These are phyloP conservation scores for Fusarium ramigenum DNA, from an alignment of 2,329 filamentous ascomycete species.

Conservation along the genomic window DNA sequence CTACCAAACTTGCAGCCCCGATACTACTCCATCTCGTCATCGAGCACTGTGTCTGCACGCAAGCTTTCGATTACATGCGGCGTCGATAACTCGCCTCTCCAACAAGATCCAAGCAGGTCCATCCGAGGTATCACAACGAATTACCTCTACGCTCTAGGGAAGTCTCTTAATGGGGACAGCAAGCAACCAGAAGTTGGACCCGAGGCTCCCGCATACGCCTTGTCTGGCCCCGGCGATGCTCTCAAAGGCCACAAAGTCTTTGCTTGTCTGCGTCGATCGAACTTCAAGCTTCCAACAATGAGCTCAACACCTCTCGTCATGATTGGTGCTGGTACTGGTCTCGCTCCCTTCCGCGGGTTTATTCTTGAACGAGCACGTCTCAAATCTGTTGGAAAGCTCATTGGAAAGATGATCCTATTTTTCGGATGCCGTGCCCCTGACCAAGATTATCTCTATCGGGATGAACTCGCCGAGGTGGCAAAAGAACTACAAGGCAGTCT, in stretches of 20 bases:
- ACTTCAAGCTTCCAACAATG: constrained; percentile 56
- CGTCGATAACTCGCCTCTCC: constrained; percentile 27
- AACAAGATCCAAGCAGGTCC: constrained; percentile 10
- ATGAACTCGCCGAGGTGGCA: constrained; percentile 45
- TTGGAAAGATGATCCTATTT: constrained; percentile 56
- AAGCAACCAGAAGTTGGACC: neutral
- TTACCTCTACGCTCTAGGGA: constrained; percentile 39
- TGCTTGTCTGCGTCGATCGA: constrained; percentile 43
- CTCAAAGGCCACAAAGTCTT: constrained; percentile 32
- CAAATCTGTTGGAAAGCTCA: constrained; percentile 29
- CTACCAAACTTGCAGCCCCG: constrained; percentile 61
- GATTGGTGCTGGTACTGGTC: constrained; percentile 60
- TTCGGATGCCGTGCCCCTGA: constrained; percentile 65
- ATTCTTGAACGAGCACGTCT: constrained; percentile 38
- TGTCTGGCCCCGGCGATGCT: constrained; percentile 25
- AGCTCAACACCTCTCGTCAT: constrained; percentile 59
- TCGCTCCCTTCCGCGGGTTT: constrained; percentile 53
- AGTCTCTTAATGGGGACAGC: constrained; percentile 4
- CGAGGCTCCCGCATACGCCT: constrained; percentile 7
- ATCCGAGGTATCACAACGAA: constrained; percentile 41
- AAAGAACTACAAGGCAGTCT: constrained; percentile 19
- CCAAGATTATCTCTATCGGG: constrained; percentile 65
- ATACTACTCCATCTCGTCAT: constrained; percentile 71
- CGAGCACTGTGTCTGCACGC: constrained; percentile 48
- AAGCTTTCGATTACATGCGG: constrained; percentile 40